Evolutionary conservation across 345 rosid genomes (phyloP).

Genomic region (Geranium brycei): DNA sequence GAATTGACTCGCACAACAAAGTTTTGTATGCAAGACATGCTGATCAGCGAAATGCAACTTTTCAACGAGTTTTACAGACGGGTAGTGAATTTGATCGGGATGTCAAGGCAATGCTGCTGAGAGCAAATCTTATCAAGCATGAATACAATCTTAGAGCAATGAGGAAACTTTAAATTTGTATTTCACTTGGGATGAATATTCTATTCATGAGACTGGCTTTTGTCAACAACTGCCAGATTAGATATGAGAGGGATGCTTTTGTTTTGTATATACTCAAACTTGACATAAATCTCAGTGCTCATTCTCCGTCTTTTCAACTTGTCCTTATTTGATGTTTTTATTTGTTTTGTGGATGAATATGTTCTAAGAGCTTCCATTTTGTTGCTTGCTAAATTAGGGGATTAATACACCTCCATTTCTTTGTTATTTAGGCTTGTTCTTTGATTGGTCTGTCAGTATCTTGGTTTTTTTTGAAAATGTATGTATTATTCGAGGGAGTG

Average conservation of each 20-base stretch:
- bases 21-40: conserved; percentile 93
- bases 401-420: too few relatives aligned
- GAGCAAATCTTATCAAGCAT: conserved; percentile 76
- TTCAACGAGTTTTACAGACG: conserved; percentile 87
- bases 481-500: too few relatives aligned
- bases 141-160: conserved; percentile 49
- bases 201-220: neutral
- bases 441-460: too few relatives aligned
- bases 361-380: too few relatives aligned
- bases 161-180: conserved; percentile 45
- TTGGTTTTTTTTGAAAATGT: too few relatives aligned
- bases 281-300: neutral
- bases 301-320: too few relatives aligned
- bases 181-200: neutral
- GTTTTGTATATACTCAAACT: neutral
- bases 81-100: conserved; percentile 85
- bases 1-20: conserved; percentile 97
- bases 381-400: too few relatives aligned
- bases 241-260: too few relatives aligned
- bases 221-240: too few relatives aligned
- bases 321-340: too few relatives aligned
- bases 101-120: conserved; percentile 73
- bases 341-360: too few relatives aligned
- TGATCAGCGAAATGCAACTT: conserved; percentile 89
- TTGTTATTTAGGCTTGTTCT: too few relatives aligned